phyloP scores from a whole-genome alignment of 129 eudicot species.

The Rutidosis leptorrhynchoides region DNA sequence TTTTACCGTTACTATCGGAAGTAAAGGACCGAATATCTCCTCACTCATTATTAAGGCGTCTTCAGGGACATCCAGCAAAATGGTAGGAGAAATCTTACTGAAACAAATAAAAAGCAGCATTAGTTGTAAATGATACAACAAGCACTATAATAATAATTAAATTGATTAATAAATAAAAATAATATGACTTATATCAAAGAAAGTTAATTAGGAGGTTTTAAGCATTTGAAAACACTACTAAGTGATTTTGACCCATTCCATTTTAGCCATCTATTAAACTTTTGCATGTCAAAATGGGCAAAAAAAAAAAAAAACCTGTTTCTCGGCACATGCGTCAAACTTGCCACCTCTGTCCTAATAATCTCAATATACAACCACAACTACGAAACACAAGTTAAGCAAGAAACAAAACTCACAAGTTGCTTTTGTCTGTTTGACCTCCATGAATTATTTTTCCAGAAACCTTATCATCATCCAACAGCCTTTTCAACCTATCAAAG shows the following conservation, averaged over 20 bases:
- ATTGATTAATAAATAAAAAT: too few species aligned
- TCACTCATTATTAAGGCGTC: conserved; percentile 83
- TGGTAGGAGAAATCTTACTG: conserved; percentile 80
- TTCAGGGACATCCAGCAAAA: conserved; percentile 62
- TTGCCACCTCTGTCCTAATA: neutral
- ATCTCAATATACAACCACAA: neutral
- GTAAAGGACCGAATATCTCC: conserved; percentile 90
- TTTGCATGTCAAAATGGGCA: neutral
- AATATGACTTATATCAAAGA: neutral
- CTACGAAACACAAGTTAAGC: conserved; percentile 10
- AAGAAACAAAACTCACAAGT: conserved; percentile 52
- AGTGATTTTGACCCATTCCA: neutral
- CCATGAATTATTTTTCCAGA: conserved; percentile 73
- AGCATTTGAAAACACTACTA: neutral
- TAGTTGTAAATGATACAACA: neutral
- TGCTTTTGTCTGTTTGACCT: conserved; percentile 64
- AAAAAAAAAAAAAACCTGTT: neutral
- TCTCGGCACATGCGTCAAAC: neutral
- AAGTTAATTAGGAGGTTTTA: neutral
- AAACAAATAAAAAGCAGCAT: conserved; percentile 14
- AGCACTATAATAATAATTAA: too few species aligned
- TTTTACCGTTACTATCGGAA: conserved; percentile 79
- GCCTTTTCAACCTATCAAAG: conserved; percentile 55
- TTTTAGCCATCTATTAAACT: neutral
- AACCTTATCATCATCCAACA: conserved; percentile 71